Percentiles rank a stretch among this genome's conserved stretches.
phyloP scores from a whole-genome alignment of 176 grass and related monocot species.

The Phoenix roebelenii region DNA sequence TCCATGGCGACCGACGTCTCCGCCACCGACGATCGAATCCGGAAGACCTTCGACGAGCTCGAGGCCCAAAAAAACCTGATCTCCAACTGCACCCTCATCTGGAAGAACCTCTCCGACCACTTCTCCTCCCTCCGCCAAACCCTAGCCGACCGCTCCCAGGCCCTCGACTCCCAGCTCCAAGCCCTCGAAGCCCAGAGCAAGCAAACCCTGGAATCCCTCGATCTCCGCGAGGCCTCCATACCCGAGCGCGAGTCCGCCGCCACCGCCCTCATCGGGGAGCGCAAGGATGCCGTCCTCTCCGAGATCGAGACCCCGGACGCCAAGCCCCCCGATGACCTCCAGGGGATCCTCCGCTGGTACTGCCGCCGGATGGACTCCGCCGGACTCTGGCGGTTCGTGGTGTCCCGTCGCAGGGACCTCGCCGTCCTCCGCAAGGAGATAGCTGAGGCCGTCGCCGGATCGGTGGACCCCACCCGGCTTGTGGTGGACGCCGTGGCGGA shows the following conservation, averaged over 20 bases:
- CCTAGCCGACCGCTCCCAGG: constrained; percentile 40
- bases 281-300: constrained; percentile 21
- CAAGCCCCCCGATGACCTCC: constrained; percentile 25
- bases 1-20: constrained; percentile 33
- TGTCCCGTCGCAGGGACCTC: constrained; percentile 35
- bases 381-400: constrained; percentile 50
- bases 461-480: constrained; percentile 53
- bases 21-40: constrained; percentile 29
- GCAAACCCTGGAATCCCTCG: constrained; percentile 33
- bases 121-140: constrained; percentile 47
- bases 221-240: constrained; percentile 33
- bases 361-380: constrained; percentile 64
- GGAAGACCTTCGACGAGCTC: constrained; percentile 38
- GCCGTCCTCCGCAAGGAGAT: constrained; percentile 30
- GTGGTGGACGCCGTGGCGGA: constrained; percentile 55
- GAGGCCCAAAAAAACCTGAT: constrained; percentile 47
- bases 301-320: constrained; percentile 27
- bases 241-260: constrained; percentile 19
- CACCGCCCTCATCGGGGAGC: constrained; percentile 6
- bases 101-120: constrained; percentile 38
- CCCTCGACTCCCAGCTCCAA: constrained; percentile 33
- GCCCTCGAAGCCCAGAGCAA: constrained; percentile 5
- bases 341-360: constrained; percentile 52
- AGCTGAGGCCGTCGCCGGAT: constrained; percentile 28
- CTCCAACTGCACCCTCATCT: constrained; percentile 28